phyloP scores from a whole-genome alignment of 257 asterid genomes.

The Coffea eugenioides region DNA sequence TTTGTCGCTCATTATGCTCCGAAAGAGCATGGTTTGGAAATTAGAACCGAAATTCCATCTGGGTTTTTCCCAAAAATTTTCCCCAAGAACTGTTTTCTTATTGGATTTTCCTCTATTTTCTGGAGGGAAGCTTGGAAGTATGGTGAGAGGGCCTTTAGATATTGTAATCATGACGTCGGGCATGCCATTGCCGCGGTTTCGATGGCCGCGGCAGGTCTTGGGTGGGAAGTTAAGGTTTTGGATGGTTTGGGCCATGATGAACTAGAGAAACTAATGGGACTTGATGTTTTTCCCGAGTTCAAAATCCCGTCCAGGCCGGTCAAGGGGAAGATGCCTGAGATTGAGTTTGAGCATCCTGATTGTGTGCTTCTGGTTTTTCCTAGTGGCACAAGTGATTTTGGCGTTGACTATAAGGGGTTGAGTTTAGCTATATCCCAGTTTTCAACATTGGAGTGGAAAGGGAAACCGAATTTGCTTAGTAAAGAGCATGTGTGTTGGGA shows the following conservation, averaged over 20 bases:
- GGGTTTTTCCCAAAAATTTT: slow-evolving; percentile 40
- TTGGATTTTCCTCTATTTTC: slow-evolving; percentile 79
- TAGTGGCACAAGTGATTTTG: slow-evolving; percentile 36
- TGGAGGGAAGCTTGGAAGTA: slow-evolving; percentile 99
- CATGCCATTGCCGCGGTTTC: slow-evolving; percentile 89
- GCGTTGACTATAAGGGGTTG: slow-evolving; percentile 60
- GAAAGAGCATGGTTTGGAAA: slow-evolving; percentile 82
- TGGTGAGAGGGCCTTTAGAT: slow-evolving; percentile 97
- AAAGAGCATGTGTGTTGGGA: slow-evolving; percentile 92
- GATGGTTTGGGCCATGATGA: slow-evolving; percentile 76
- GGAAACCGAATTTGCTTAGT: slow-evolving; percentile 77
- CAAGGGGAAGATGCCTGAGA: slow-evolving; percentile 73
- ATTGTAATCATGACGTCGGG: slow-evolving; percentile 96
- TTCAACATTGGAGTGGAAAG: slow-evolving; percentile 64
- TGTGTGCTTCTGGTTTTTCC: slow-evolving; percentile 78
- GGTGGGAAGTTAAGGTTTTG: slow-evolving; percentile 82
- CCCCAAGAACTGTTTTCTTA: slow-evolving; percentile 57
- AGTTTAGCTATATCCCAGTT: slow-evolving; percentile 37
- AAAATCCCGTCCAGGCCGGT: slow-evolving; percentile 58
- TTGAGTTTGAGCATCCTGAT: slow-evolving; percentile 94
- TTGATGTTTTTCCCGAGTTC: slow-evolving; percentile 41
- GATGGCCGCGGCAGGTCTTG: slow-evolving; percentile 86
- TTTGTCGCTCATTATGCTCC: slow-evolving; percentile 91
- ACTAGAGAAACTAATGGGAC: slow-evolving; percentile 69
- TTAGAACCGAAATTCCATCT: slow-evolving; percentile 57